Evolutionary conservation across 2,329 filamentous ascomycete genomes (phyloP).

Genomic region (Falciphora oryzae): DNA sequence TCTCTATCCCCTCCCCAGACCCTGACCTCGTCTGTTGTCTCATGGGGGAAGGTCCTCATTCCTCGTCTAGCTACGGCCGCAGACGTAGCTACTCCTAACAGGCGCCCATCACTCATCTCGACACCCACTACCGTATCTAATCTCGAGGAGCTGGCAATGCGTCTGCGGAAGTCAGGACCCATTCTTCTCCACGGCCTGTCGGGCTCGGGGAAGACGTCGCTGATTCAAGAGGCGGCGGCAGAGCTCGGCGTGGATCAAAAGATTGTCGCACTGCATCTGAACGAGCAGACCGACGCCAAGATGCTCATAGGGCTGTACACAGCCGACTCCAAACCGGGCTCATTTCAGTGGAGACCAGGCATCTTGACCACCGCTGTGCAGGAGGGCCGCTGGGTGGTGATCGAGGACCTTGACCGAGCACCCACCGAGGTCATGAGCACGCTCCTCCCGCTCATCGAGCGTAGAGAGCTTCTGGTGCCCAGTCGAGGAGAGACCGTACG

Average conservation of each 20-base stretch:
- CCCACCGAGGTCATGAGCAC: slow-evolving; percentile 94
- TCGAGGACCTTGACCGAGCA: slow-evolving; percentile 93
- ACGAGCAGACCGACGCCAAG: slow-evolving; percentile 97
- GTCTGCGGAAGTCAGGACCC: slow-evolving; percentile 63
- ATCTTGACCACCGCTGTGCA: slow-evolving; percentile 89
- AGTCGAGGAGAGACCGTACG: slow-evolving; percentile 80
- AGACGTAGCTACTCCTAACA: slow-evolving; percentile 34
- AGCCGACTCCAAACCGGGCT: slow-evolving; percentile 78
- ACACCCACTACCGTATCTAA: slow-evolving; percentile 72
- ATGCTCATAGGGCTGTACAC: slow-evolving; percentile 93
- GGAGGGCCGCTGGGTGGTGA: slow-evolving; percentile 93
- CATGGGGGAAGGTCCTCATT: slow-evolving; percentile 62
- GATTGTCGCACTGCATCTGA: slow-evolving; percentile 92
- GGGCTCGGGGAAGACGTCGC: slow-evolving; percentile 84
- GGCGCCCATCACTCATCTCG: slow-evolving; percentile 52
- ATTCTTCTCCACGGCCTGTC: slow-evolving; percentile 76
- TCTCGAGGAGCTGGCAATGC: slow-evolving; percentile 59
- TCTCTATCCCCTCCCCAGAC: slow-evolving; percentile 20
- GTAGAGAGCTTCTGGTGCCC: slow-evolving; percentile 83
- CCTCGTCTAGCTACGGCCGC: slow-evolving; percentile 43
- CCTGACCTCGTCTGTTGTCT: slow-evolving; percentile 56
- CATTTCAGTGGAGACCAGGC: slow-evolving; percentile 87
- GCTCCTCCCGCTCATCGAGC: slow-evolving; percentile 85
- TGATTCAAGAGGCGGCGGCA: slow-evolving; percentile 76
- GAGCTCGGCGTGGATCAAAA: slow-evolving; percentile 71